Evolutionary conservation across 306 rosid species (phyloP).

Genomic region (Gleditsia sinensis): DNA sequence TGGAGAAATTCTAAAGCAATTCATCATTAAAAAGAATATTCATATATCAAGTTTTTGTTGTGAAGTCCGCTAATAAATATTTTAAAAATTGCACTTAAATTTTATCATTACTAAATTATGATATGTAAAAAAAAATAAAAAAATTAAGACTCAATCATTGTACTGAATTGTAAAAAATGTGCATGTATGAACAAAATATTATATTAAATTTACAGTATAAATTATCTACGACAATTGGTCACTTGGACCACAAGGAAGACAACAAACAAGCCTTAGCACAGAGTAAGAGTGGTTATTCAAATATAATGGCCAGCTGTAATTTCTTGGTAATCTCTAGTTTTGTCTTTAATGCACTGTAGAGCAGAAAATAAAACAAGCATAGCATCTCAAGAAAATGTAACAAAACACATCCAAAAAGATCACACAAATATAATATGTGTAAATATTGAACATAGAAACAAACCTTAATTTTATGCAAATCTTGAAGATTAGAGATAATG

Average conservation of each 20-base stretch:
- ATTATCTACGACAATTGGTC: not conserved
- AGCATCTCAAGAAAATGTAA: constrained; percentile 1
- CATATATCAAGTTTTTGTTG: no score
- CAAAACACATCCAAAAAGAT: not conserved
- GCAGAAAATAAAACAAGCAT: constrained; percentile 29
- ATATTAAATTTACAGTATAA: constrained; percentile 11
- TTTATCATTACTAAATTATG: no score
- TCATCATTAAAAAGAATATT: no score
- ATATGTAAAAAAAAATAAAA: no score
- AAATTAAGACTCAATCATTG: no score
- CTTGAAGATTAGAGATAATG: constrained; percentile 55
- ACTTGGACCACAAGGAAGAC: constrained; percentile 25
- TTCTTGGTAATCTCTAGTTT: constrained; percentile 35
- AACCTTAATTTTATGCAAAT: constrained; percentile 69
- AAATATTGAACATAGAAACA: constrained; percentile 18
- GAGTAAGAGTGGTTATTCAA: constrained; percentile 8
- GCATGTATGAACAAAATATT: constrained; percentile 15
- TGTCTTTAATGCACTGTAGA: constrained; percentile 13
- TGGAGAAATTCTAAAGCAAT: no score
- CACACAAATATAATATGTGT: not conserved
- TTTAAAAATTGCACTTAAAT: no score
- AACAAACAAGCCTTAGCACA: constrained; percentile 3
- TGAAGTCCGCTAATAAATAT: no score
- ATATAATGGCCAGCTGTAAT: constrained; percentile 27
- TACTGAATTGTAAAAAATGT: no score